Evolutionary conservation across 805 yeast genomes (phyloP), one percentile per base, ranked within the genome.

Genomic region (Candida manassasensis): DNA sequence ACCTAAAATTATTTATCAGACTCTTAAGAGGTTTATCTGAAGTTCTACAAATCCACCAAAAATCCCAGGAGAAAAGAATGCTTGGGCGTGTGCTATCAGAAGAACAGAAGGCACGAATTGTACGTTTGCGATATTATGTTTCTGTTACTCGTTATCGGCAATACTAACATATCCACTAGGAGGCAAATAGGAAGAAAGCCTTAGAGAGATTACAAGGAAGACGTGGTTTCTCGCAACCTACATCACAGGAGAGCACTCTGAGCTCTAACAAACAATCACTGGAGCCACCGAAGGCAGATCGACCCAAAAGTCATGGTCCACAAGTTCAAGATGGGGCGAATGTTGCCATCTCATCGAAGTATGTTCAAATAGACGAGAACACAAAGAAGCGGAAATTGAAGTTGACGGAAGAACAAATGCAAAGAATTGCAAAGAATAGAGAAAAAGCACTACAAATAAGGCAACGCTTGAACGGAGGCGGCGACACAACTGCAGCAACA

Each of bases 171-270:
- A 21, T 59, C 27, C 29, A 9, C 10, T 33, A 78, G 84, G 84
- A 77, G 32, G 79, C 74, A 19, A 82, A 81, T 50, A 63, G 93
- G 42, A 66, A 69, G 29, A 67, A 67, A 36, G 87, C 88, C 0
- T 47, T 80, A 6, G 84, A 78, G 37, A 57, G 81, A 38, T 63
- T 82, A 22, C 65, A 71, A 42, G 64, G 67, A 32, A 62, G 71
- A 43, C 76, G 32, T 19, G 10, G 10, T n/a, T n/a, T n/a, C n/a
- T n/a, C n/a, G n/a, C n/a, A n/a, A n/a, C n/a, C n/a, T n/a, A n/a
- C n/a, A n/a, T n/a, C n/a, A n/a, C n/a, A n/a, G n/a, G n/a, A n/a
- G n/a, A n/a, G n/a, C n/a, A n/a, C n/a, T n/a, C n/a, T n/a, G n/a
- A n/a, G n/a, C n/a, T n/a, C n/a, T n/a, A n/a, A n/a, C n/a, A n/a